phyloP scores from a whole-genome alignment of 2,329 filamentous ascomycete genomes.

The Talaromyces sp. region DNA sequence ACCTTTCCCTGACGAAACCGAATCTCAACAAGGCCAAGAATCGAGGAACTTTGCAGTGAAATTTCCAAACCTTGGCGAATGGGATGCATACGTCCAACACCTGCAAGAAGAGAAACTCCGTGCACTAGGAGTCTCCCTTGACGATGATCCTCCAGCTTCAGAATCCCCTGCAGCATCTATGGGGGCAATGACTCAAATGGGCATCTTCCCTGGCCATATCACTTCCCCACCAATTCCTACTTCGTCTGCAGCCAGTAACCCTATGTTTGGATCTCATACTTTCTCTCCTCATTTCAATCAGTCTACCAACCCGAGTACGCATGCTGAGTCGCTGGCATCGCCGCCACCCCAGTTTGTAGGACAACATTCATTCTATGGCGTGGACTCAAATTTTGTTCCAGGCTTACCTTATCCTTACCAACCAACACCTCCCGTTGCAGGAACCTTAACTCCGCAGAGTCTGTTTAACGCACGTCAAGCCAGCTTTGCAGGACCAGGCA shows the following conservation, averaged over 20 bases:
- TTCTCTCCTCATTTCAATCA: constrained; percentile 62
- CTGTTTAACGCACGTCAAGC: constrained; percentile 44
- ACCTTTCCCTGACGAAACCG: constrained; percentile 43
- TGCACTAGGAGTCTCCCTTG: constrained; percentile 81
- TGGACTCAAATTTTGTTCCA: constrained; percentile 59
- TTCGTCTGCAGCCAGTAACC: constrained; percentile 72
- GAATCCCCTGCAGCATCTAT: constrained; percentile 67
- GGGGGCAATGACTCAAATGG: constrained; percentile 62
- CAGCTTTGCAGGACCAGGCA: constrained; percentile 58
- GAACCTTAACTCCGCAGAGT: constrained; percentile 41
- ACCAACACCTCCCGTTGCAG: constrained; percentile 56
- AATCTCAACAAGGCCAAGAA: constrained; percentile 38
- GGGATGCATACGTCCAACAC: constrained; percentile 77
- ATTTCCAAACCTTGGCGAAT: constrained; percentile 53
- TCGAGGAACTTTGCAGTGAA: constrained; percentile 36
- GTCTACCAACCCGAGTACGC: constrained; percentile 63
- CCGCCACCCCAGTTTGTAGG: constrained; percentile 66
- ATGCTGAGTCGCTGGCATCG: constrained; percentile 65
- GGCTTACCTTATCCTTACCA: constrained; percentile 68
- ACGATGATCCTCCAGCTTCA: constrained; percentile 67
- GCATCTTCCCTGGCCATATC: constrained; percentile 65
- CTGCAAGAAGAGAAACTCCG: constrained; percentile 89
- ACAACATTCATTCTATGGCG: constrained; percentile 59
- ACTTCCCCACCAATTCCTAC: constrained; percentile 83
- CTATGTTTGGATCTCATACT: constrained; percentile 58